Percentiles rank a stretch among this genome's conserved stretches.
phyloP scores from a whole-genome alignment of 257 asterid genomes.

The Datura wrightii region DNA sequence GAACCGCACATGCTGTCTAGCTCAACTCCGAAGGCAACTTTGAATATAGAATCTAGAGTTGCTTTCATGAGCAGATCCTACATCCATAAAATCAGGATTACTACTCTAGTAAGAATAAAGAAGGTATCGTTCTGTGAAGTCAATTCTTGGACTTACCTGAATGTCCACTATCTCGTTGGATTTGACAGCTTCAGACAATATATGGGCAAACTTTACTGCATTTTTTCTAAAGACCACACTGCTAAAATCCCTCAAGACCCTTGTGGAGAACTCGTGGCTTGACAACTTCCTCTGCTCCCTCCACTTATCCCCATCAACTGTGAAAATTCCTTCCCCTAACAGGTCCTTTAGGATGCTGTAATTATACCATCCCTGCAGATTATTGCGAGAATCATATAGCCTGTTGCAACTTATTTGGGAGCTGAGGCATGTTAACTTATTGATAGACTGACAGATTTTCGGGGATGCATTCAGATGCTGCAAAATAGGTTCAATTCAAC shows the following conservation, averaged over 20 bases:
- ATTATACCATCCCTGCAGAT: constrained; percentile 45
- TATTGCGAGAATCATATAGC: neutral
- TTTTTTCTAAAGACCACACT: constrained; percentile 45
- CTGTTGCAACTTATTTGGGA: neutral
- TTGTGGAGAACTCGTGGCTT: constrained; percentile 54
- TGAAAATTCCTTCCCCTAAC: constrained; percentile 55
- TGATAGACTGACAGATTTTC: neutral
- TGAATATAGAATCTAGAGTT: constrained; percentile 58
- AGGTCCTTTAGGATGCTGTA: constrained; percentile 48
- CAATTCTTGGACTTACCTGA: neutral
- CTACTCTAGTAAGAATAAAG: neutral
- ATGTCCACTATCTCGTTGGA: constrained; percentile 39
- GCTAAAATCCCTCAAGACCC: constrained; percentile 52
- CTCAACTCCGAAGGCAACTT: constrained; percentile 63
- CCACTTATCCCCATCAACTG: constrained; percentile 59
- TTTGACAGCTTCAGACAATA: constrained; percentile 39
- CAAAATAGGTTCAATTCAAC: neutral
- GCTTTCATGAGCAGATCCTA: constrained; percentile 61
- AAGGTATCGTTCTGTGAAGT: neutral
- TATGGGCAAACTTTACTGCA: constrained; percentile 45
- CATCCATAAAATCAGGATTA: neutral
- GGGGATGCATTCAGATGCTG: neutral
- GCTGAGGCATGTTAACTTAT: neutral
- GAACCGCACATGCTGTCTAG: constrained; percentile 59
- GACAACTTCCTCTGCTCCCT: constrained; percentile 51